Evolutionary conservation across 176 grass and related monocot species (phyloP), one percentile per base, ranked within the genome.

Genomic region (Pontederia paniculata): DNA sequence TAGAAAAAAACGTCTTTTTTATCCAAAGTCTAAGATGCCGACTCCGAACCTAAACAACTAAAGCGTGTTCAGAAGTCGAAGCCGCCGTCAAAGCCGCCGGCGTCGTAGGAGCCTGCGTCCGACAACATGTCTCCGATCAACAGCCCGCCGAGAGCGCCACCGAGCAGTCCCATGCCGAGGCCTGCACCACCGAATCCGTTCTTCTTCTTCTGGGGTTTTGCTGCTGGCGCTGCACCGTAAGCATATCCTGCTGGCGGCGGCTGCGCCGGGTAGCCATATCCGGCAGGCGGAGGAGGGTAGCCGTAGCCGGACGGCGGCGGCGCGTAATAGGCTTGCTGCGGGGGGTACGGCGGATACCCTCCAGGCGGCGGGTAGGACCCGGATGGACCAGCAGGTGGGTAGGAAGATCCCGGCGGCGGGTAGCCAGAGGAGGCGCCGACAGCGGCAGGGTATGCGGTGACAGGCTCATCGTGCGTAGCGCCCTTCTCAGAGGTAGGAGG

Each of bases 261-360:
- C n/a, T n/a, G n/a, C 2, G 49, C 5, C 5, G 28, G 49, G 18
- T 15, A 15, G 18, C 16, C 49, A 14, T 52, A 51, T 8, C 5
- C 28, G 1, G 28, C 3, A 37, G 28, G 28, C 28, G 3, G 28
- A 37, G 28, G 28, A 37, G 28, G 28, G 28, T 37, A 37, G 28
- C 49, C 49, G 49, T 51, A 52, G 8, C 49, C 49, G 6, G 17
- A 4, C 51, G 51, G 18, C 51, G 51, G 17, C 9, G 51, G 18
- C 28, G 28, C 28, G 28, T 37, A 37, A 37, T 37, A 37, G 0
- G 28, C 3, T 37, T 37, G 28, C 28, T 37, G 28, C 28, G 28
- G 28, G 7, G 44, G 70, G 23, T 82, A 82, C 44, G 70, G 55
- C 21, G 60, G 71, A 31, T 74, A 74, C 9, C 60, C 60, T 17